Percentiles rank a stretch among this genome's conserved stretches.
These are phyloP conservation scores for Boletus reticulatus DNA, from an alignment of 768 basidiomycete genomes.

Conservation along the genomic window DNA sequence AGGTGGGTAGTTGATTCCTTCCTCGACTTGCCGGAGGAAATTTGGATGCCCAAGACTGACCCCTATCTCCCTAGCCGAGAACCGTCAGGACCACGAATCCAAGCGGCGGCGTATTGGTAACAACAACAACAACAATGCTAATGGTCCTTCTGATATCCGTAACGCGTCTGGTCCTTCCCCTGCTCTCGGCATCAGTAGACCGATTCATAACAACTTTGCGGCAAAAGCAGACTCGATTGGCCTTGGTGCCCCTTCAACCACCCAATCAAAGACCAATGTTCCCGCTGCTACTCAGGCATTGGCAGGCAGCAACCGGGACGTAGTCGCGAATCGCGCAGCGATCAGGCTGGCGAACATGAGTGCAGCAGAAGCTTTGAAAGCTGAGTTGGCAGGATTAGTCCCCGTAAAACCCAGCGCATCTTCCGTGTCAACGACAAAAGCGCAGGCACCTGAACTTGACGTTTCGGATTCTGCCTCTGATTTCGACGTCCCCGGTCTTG, in stretches of 20 bases:
- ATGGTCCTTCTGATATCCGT: slow-evolving; percentile 39
- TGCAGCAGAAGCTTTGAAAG: slow-evolving; percentile 92
- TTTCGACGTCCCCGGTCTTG: slow-evolving; percentile 35
- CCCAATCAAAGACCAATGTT: slow-evolving; percentile 54
- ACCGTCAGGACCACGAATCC: slow-evolving; percentile 87
- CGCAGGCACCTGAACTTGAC: slow-evolving; percentile 32
- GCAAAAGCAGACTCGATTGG: slow-evolving; percentile 78
- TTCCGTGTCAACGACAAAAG: slow-evolving; percentile 25
- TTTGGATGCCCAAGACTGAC: slow-evolving; percentile 15
- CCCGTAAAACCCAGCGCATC: slow-evolving; percentile 39
- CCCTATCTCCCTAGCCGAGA: slow-evolving; percentile 62
- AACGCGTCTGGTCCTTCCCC: slow-evolving; percentile 29
- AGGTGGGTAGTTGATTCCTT: slow-evolving; percentile 52
- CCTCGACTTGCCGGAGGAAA: slow-evolving; percentile 1
- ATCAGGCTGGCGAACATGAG: slow-evolving; percentile 96
- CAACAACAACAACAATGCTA: slow-evolving; percentile 36
- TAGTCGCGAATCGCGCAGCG: slow-evolving; percentile 85
- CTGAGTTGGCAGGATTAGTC: slow-evolving; percentile 66
- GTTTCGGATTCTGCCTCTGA: slow-evolving; percentile 30
- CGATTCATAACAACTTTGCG: slow-evolving; percentile 60
- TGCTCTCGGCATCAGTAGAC: slow-evolving; percentile 27
- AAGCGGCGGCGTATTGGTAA: slow-evolving; percentile 78
- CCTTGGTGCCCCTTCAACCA: slow-evolving; percentile 60
- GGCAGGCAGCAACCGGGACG: slow-evolving; percentile 84
- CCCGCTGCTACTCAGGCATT: slow-evolving; percentile 70